Base-by-base conservation (phyloP, 2,329 filamentous ascomycete genomes). In the Myriosclerotinia duriaeana region DNA sequence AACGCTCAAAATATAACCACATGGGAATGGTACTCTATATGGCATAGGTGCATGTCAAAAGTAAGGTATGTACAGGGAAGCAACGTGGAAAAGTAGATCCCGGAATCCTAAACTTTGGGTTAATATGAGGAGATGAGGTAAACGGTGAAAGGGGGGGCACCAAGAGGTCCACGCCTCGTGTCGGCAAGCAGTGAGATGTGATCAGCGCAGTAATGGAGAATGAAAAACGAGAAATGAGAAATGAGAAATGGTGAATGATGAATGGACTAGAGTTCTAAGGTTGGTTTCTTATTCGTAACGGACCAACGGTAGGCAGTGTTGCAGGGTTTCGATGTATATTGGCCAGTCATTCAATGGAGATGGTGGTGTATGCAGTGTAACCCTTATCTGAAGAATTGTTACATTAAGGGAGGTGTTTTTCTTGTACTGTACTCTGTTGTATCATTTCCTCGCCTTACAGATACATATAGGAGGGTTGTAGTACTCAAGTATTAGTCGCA, bases 51-150 rank as follows among this genome's bases (percentile, higher is more conserved):
- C 44, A 62, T 30, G 20, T 40, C n/a, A n/a, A n/a, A n/a, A n/a
- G n/a, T n/a, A n/a, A n/a, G n/a, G 48, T 14, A 62, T 53, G 46
- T 40, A 42, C 53, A 53, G 63, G 63, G 54, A 53, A 65, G 56
- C 42, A 65, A 65, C 63, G 63, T 65, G 63, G 63, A 60, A 52
- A 60, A 48, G 63, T 38, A 59, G 42, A 40, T 46, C 46, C 63
- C 53, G 54, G 42, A 30, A 50, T 60, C 54, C 22, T n/a, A 53
- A 52, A 44, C n/a, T 60, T 53, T 59, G 63, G 34, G 44, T 53
- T 46, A 59, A 4, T 52, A 14, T n/a, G n/a, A n/a, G n/a, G n/a
- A n/a, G n/a, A n/a, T n/a, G 42, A 26, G 53, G 17, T 22, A 36
- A 58, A 53, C 20, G 56, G 42, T n/a, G n/a, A n/a, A n/a, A n/a